Evolutionary conservation across 2,329 filamentous ascomycete species (phyloP), one percentile per base, ranked within the genome.

Genomic region (Ceratocystis albifundus): DNA sequence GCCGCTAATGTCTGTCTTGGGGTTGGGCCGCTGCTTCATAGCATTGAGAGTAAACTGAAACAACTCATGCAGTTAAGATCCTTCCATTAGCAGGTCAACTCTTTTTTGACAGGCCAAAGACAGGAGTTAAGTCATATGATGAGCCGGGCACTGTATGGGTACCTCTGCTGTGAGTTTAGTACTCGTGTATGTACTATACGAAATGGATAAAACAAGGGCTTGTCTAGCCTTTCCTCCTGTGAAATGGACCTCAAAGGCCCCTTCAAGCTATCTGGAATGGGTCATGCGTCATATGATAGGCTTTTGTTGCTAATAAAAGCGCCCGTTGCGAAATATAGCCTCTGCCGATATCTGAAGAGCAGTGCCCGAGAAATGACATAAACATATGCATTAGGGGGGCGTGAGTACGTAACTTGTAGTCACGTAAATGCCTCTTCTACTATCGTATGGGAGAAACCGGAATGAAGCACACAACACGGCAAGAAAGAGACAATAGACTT

Each of bases 401-500:
- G 28, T 57, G 2, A 30, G 3, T n/a, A 57, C 12, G 10, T 32
- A 57, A 36, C 46, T 32, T 41, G 30, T 6, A 36, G 36, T 22
- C 6, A 57, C 17, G n/a, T 32, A 44, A 44, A 46, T 55, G 55
- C 28, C 55, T 32, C 28, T 25, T 59, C 15, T n/a, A 59, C 55
- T n/a, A 63, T 45, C 5, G 4, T 48, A 50, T 63, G 65, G 61
- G 53, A 66, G 45, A 66, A 66, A 66, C 61, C 65, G 59, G 65
- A 63, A 66, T 22, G n/a, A 28, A 62, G 59, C 8, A 57, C 8
- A 57, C 53, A 53, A 36, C 17, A 44, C 7, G 17, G 32, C 44
- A 45, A n/a, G 25, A 63, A 50, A 30, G 59, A 53, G 15, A 59
- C 28, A 59, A 32, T 25, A n/a, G 20, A n/a, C 28, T 59, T 59